Conservation (phyloP, 2,329 filamentous ascomycete genomes). For the Fusarium proliferatum region DNA sequence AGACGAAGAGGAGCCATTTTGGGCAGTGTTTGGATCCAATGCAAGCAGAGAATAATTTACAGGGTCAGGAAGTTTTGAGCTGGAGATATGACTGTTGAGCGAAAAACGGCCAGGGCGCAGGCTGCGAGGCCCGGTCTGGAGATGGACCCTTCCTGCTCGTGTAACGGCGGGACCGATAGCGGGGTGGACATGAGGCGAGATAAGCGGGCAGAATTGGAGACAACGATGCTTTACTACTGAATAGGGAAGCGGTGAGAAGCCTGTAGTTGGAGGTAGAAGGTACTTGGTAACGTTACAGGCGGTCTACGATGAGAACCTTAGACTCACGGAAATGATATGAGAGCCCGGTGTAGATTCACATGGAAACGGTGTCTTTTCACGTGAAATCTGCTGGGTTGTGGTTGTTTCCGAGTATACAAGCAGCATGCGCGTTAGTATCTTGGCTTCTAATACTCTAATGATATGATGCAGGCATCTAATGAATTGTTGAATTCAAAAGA, state of each 20-base stretch:
- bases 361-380: not conserved
- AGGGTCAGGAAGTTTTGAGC: not conserved
- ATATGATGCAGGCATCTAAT: not conserved
- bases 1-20: constrained; percentile 71
- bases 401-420: not conserved
- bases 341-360: not conserved
- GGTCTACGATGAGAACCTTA: not conserved
- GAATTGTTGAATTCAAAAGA: not conserved
- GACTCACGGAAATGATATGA: not conserved
- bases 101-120: constrained; percentile 5
- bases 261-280: not conserved
- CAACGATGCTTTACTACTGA: not conserved
- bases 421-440: not conserved
- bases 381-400: not conserved
- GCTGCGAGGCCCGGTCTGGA: constrained; percentile 9
- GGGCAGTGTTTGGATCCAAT: not conserved
- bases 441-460: not conserved
- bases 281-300: not conserved
- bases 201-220: constrained; percentile 33
- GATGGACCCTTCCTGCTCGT: constrained; percentile 27
- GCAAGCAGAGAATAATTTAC: not conserved
- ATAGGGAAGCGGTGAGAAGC: constrained; percentile 23
- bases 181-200: constrained; percentile 27
- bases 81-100: constrained; percentile 18
- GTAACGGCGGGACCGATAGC: constrained; percentile 37